phyloP scores from a whole-genome alignment of 345 rosid species.

The Populus deltoides region DNA sequence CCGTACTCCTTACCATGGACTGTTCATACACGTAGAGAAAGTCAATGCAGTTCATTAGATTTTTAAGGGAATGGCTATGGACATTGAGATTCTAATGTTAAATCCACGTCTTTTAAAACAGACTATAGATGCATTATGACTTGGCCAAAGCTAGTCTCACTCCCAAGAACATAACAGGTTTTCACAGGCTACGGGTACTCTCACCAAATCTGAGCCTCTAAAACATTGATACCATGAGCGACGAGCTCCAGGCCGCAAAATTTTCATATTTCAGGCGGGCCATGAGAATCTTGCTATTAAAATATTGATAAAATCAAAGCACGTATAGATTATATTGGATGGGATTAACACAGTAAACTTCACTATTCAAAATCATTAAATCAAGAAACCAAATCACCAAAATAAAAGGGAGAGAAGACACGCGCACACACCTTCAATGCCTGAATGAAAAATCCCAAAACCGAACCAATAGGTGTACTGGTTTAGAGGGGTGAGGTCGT shows the following conservation, averaged over 20 bases:
- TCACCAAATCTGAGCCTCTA: background rate
- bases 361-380: background rate
- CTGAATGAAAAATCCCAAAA: constrained; percentile 89
- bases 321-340: background rate
- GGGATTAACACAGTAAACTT: background rate
- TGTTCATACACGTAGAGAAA: constrained; percentile 22
- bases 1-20: constrained; percentile 83
- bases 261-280: background rate
- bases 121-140: background rate
- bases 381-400: background rate
- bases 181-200: background rate
- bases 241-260: background rate
- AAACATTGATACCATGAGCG: too few relatives aligned
- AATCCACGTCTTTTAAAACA: background rate
- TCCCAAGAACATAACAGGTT: background rate
- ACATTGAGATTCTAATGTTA: background rate
- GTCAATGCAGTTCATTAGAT: background rate
- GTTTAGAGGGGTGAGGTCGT: constrained; percentile 85
- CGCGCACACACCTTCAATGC: constrained; percentile 62
- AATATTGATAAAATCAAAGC: background rate
- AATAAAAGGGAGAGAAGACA: background rate
- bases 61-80: background rate
- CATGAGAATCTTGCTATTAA: background rate
- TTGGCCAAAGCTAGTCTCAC: background rate
- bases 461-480: constrained; percentile 81